phyloP scores from a whole-genome alignment of 768 basidiomycete species.

The Trichaptum fuscoviolaceum region DNA sequence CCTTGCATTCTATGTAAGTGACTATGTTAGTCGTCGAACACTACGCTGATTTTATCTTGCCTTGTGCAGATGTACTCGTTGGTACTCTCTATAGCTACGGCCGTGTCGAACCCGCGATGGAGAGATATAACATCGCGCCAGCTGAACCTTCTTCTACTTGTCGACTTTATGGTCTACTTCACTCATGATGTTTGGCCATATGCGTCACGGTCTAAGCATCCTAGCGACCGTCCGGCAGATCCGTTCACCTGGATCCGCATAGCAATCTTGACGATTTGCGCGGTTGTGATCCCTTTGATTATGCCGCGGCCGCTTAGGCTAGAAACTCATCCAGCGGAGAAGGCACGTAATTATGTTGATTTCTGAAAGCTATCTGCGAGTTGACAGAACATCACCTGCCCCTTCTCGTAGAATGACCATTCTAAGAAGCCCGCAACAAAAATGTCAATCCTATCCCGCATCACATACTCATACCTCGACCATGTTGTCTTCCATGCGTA shows the following conservation, averaged over 20 bases:
- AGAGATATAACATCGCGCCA: background rate
- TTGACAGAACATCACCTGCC: background rate
- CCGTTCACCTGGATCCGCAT: background rate
- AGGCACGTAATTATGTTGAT: background rate
- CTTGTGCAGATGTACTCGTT: background rate
- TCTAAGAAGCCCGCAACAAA: background rate
- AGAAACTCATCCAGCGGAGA: background rate
- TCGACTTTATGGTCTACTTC: background rate
- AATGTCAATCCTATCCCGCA: background rate
- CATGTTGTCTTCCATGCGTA: background rate
- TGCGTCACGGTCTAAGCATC: background rate
- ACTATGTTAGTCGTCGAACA: background rate
- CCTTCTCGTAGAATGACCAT: background rate
- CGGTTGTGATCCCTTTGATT: background rate
- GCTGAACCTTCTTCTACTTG: background rate
- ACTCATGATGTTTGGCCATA: background rate
- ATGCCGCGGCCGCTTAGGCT: background rate
- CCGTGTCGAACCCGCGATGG: background rate
- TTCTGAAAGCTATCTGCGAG: too few species aligned
- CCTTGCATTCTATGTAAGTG: background rate
- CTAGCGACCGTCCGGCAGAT: background rate
- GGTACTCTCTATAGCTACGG: background rate
- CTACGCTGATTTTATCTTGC: background rate
- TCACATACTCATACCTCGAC: conserved; percentile 3
- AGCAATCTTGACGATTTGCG: background rate